phyloP scores from a whole-genome alignment of 2,329 filamentous ascomycete genomes.

The Hymenoscyphus albidus region DNA sequence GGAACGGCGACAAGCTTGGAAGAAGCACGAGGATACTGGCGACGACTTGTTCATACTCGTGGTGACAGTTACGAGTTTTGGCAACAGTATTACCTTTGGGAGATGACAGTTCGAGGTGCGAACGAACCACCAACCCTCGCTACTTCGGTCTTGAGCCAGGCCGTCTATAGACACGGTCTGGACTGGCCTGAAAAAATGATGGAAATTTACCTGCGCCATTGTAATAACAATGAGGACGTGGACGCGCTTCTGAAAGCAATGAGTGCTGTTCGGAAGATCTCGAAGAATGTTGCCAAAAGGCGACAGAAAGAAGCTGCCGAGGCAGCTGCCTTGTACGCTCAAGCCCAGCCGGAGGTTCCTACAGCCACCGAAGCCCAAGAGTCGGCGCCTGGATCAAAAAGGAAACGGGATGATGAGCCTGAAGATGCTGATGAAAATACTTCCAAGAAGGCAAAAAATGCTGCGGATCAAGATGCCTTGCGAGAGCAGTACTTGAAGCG shows the following conservation, averaged over 20 bases:
- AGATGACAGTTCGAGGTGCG: slow-evolving; percentile 55
- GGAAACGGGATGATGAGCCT: slow-evolving; percentile 65
- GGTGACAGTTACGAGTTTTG: slow-evolving; percentile 88
- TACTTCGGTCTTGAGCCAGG: slow-evolving; percentile 72
- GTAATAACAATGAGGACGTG: slow-evolving; percentile 84
- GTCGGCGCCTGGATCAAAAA: slow-evolving; percentile 48
- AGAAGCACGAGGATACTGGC: slow-evolving; percentile 74
- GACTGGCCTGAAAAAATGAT: slow-evolving; percentile 76
- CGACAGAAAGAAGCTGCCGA: slow-evolving; percentile 62
- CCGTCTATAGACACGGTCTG: slow-evolving; percentile 56
- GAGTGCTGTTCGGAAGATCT: slow-evolving; percentile 67
- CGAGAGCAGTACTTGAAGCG: slow-evolving; percentile 55
- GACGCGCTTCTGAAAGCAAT: slow-evolving; percentile 69
- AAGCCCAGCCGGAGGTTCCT: slow-evolving; percentile 32
- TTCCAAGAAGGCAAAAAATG: slow-evolving; percentile 41
- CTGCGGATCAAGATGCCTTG: slow-evolving; percentile 38
- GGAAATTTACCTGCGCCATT: slow-evolving; percentile 72
- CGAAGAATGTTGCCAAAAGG: slow-evolving; percentile 58
- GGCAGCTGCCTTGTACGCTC: slow-evolving; percentile 51
- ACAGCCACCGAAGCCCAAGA: slow-evolving; percentile 32
- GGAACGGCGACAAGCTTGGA: slow-evolving; percentile 55
- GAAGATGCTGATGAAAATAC: slow-evolving; percentile 63
- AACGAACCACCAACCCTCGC: slow-evolving; percentile 61
- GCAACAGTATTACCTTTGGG: slow-evolving; percentile 88
- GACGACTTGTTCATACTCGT: slow-evolving; percentile 62